Conservation (phyloP, 2,329 filamentous ascomycete genomes). For the Didymella glomerata region DNA sequence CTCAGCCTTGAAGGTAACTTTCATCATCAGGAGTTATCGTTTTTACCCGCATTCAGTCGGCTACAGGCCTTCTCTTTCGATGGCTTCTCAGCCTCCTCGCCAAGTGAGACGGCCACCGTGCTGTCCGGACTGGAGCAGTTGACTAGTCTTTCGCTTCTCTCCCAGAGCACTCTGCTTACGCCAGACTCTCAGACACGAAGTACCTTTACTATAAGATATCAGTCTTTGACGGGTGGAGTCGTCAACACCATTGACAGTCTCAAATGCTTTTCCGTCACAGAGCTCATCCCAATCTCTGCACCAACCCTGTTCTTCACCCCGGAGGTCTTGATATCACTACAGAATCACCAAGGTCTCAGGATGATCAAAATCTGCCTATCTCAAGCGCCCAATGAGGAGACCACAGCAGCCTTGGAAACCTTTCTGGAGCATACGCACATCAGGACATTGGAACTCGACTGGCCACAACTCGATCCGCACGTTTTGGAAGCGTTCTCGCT, state of each 20-base stretch:
- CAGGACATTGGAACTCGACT: constrained; percentile 36
- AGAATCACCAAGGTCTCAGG: constrained; percentile 27
- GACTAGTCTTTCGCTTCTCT: constrained; percentile 33
- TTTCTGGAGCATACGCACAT: constrained; percentile 30
- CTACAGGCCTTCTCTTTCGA: constrained; percentile 39
- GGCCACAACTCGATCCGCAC: constrained; percentile 32
- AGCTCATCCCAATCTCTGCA: constrained; percentile 17
- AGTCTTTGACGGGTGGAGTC: constrained; percentile 29
- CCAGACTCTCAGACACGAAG: constrained; percentile 20
- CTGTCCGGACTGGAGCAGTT: constrained; percentile 33
- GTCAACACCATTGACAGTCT: constrained; percentile 29
- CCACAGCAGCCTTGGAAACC: constrained; percentile 27
- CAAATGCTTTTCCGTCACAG: constrained; percentile 31
- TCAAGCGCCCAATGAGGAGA: constrained; percentile 28
- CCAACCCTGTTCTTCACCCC: constrained; percentile 33
- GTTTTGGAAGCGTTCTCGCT: constrained; percentile 27
- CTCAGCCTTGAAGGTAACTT: constrained; percentile 39
- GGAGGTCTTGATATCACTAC: constrained; percentile 31
- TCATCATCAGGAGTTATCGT: constrained; percentile 33
- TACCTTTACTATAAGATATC: constrained; percentile 25
- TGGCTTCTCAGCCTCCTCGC: constrained; percentile 35
- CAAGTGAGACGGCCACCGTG: constrained; percentile 29
- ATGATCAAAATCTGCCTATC: constrained; percentile 30
- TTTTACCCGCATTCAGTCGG: constrained; percentile 25
- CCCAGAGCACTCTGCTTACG: constrained; percentile 27